Evolutionary conservation across 129 eudicot species (phyloP).

Genomic region (Centaurea solstitialis): DNA sequence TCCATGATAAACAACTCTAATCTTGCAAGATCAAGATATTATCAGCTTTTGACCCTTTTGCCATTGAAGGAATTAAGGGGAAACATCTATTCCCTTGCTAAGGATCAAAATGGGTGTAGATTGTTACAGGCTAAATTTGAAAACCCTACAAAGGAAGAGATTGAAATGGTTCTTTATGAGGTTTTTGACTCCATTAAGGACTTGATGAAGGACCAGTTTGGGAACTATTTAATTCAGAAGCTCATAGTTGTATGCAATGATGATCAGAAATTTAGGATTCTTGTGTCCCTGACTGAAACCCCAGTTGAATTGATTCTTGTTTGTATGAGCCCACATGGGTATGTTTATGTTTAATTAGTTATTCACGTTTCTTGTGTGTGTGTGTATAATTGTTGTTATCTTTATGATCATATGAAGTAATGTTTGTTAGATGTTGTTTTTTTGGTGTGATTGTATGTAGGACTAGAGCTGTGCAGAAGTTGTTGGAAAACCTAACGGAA

Average conservation of each 20-base stretch:
- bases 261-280: constrained; percentile 60
- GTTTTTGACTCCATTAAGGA: constrained; percentile 45
- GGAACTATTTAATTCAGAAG: constrained; percentile 54
- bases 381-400: not conserved
- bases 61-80: constrained; percentile 52
- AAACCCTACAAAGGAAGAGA: constrained; percentile 43
- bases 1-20: constrained; percentile 2
- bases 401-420: constrained; percentile 5
- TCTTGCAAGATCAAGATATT: constrained; percentile 13
- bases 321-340: constrained; percentile 66
- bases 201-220: constrained; percentile 64
- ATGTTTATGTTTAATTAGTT: constrained; percentile 40
- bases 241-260: constrained; percentile 59
- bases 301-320: constrained; percentile 44
- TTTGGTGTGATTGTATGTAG: constrained; percentile 46
- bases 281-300: constrained; percentile 39
- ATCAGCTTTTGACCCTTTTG: constrained; percentile 11
- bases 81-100: constrained; percentile 36
- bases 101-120: constrained; percentile 54
- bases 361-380: not conserved
- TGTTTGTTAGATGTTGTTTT: not conserved
- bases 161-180: constrained; percentile 52
- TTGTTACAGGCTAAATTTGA: constrained; percentile 41
- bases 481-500: constrained; percentile 52
- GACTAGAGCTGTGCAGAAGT: constrained; percentile 55